These are phyloP conservation scores for Beta macrorhiza DNA, from an alignment of 179 eudicot species.

Conservation along the genomic window DNA sequence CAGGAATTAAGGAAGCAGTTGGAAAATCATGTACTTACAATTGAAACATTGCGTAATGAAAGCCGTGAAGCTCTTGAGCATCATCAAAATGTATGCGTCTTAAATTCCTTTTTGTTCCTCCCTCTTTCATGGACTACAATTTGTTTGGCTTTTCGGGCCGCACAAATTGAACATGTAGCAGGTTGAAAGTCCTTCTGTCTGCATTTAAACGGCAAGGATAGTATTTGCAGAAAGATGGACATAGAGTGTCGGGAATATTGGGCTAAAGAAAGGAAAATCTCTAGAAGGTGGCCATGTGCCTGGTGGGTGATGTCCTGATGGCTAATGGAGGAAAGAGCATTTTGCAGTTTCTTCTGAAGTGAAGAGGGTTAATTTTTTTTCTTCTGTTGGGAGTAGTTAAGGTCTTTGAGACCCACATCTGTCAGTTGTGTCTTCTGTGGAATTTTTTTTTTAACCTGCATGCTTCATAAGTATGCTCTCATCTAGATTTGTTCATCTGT, in stretches of 20 bases:
- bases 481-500: background rate
- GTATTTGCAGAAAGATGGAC: background rate
- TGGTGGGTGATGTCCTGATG: background rate
- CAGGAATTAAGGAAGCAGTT: constrained; percentile 92
- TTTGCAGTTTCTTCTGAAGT: background rate
- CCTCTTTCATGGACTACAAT: background rate
- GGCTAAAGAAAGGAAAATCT: background rate
- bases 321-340: background rate
- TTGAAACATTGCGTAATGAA: constrained; percentile 63
- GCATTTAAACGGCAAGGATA: background rate
- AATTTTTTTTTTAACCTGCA: background rate
- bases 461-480: background rate
- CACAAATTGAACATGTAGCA: background rate
- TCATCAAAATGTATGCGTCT: constrained; percentile 44
- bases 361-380: background rate
- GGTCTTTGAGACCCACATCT: background rate
- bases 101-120: background rate
- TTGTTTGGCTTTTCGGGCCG: background rate
- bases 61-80: constrained; percentile 63
- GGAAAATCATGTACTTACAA: constrained; percentile 65
- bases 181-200: background rate
- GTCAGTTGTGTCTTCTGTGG: too few relatives aligned
- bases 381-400: background rate
- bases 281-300: background rate
- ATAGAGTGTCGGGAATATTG: background rate